Evolutionary conservation across 2,329 filamentous ascomycete genomes (phyloP), one percentile per base, ranked within the genome.

Genomic region (Coniella vitis): DNA sequence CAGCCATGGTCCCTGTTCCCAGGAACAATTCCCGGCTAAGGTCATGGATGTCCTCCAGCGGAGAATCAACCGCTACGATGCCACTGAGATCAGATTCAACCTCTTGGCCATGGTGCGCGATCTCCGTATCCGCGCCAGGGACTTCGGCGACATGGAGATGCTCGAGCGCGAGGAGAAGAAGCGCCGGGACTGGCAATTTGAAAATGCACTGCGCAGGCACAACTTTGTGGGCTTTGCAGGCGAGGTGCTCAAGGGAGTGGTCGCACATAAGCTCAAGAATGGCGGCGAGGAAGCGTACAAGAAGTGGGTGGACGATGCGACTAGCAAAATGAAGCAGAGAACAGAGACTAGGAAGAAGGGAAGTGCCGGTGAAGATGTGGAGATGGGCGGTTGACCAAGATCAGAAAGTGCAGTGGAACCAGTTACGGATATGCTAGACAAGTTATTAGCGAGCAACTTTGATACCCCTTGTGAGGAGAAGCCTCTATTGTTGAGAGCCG

Each of bases 161-260:
- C 68, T 97, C 57, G 81, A 81, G 56, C 74, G 84, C 47, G 90
- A 97, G 74, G 81, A 91, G 70, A 75, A 79, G 62, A 95, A 95
- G 79, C 77, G 93, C 45, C 76, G 76, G 50, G 86, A 84, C 55
- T 98, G 93, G 93, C 78, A 83, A 63, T 96, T 93, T 76, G 93
- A 98, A 76, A 98, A 98, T 68, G 86, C 90, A 10, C 73, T 98
- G 60, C 73, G 93, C 53, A 74, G 87, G 59, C 91, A 95, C 67
- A 98, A 98, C 68, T 98, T 98, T 71, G 87, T 98, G 1, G 91
- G 90, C 0, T 96, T 98, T 61, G 86, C 91, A 3, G 90, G 88
- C 12, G 90, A 96, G 71, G 74, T 96, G 53, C 71, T 95, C 58
- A 94, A 93, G 73, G 86, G 83, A 1, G 91, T 96, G 4, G 86